A percentile compares a stretch with the other conserved stretches of the same genome.
These are phyloP conservation scores for Tillandsia fasciculata DNA, from an alignment of 176 grass and related monocot genomes.

Conservation along the genomic window DNA sequence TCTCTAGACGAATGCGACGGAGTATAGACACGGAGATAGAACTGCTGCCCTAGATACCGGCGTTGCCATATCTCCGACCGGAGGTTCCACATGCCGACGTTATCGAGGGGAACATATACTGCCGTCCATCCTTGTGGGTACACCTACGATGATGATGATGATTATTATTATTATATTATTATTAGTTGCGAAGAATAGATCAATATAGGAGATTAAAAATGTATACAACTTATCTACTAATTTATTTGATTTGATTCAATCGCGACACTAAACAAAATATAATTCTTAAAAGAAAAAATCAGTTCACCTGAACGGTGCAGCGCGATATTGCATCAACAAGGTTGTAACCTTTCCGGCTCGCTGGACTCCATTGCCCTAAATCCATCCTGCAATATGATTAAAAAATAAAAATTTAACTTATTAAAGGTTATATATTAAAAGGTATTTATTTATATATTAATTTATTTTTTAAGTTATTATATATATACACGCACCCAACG, in stretches of 20 bases:
- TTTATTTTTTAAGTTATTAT: too few relatives aligned
- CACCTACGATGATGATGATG: constrained; percentile 14
- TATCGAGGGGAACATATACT: constrained; percentile 55
- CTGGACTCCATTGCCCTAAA: constrained; percentile 44
- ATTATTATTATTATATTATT: too few relatives aligned
- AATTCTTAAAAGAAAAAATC: background rate
- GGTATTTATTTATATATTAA: too few relatives aligned
- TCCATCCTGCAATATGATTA: constrained; percentile 47
- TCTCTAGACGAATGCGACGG: constrained; percentile 52
- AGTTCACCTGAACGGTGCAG: constrained; percentile 60
- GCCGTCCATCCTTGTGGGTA: constrained; percentile 64
- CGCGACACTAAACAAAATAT: too few relatives aligned
- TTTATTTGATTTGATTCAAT: too few relatives aligned
- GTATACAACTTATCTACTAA: too few relatives aligned
- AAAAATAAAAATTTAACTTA: background rate
- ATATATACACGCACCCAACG: constrained; percentile 39
- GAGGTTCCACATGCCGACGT: constrained; percentile 74
- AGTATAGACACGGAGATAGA: constrained; percentile 77
- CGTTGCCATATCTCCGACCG: constrained; percentile 62
- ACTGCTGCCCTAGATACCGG: constrained; percentile 66
- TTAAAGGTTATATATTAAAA: too few relatives aligned
- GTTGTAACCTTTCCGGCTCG: constrained; percentile 62
- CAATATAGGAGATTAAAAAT: too few relatives aligned
- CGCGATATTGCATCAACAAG: constrained; percentile 64
- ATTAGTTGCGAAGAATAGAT: too few relatives aligned